Base-by-base conservation (phyloP, 306 rosid species). In the Gynostemma pentaphyllum region DNA sequence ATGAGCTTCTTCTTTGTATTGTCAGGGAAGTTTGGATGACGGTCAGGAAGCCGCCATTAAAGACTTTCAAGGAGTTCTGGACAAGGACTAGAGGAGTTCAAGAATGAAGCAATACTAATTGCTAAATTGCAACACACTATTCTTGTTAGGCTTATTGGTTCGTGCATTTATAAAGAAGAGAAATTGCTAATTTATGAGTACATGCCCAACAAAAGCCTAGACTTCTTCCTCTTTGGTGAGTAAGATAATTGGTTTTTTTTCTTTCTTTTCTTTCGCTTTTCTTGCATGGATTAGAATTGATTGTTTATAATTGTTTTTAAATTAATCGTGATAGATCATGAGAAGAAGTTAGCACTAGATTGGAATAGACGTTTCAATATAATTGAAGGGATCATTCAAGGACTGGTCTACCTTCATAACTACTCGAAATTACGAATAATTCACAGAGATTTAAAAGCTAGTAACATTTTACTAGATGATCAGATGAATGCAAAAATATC, bases 111-210 rank as follows among this genome's bases (percentile, higher is more conserved):
- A 9, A 54, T 71, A 44, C 36, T 77, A 18, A 72, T 74, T 41
- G 72, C 82, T 19, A 74, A 69, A 72, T 74, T 81, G 13, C 80
- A 72, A 2, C 82, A 74, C 55, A 71, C 76, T 34, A 74, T 77
- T 56, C 56, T 77, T 2, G 76, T 77, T 21, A 77, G 29, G 62
- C 82, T 74, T 62, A 24, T 46, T 7, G 80, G 85, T 0, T 66
- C 69, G 19, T 81, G 82, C 63, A 54, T 77, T 55, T 52, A 66
- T 47, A 54, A 39, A 18, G 78, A 77, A 29, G 82, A 76, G 37
- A 69, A 51, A 24, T 65, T 66, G 9, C 14, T 60, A 9, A 36
- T 60, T 36, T 41, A 70, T 44, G 72, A 68, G 48, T 44, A 34
- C 4, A 34, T 34, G 3, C 39, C 39, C 39, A 34, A 34, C 39